These are phyloP conservation scores for Phlebiopsis flavidoalba DNA, from an alignment of 768 basidiomycete genomes.

Conservation along the genomic window DNA sequence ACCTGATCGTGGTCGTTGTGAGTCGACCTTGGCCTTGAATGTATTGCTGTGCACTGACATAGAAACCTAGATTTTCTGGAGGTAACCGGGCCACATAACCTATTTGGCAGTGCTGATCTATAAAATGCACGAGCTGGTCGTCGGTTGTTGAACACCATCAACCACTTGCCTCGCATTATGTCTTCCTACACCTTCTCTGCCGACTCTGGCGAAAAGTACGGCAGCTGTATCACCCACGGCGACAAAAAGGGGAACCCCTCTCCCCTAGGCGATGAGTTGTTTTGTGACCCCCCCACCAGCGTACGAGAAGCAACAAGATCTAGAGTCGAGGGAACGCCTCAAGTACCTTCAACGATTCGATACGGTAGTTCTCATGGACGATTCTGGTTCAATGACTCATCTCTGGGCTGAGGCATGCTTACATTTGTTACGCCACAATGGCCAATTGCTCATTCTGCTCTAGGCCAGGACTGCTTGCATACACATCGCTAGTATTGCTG, in stretches of 20 bases:
- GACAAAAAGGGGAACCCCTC: not conserved
- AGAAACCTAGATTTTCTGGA: not conserved
- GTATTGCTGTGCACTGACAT: not conserved
- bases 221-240: no score
- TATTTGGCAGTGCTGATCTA: no score
- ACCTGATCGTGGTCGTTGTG: not conserved
- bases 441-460: no score
- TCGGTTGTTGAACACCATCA: no score
- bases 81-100: no score
- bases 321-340: constrained; percentile 18
- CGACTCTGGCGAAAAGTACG: no score
- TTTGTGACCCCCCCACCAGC: not conserved
- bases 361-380: constrained; percentile 56
- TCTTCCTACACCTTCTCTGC: no score
- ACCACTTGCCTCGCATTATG: no score
- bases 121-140: no score
- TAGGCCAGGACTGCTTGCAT: constrained; percentile 23
- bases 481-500: constrained; percentile 44
- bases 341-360: constrained; percentile 42
- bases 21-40: not conserved
- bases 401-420: constrained; percentile 46
- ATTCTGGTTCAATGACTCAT: constrained; percentile 53
- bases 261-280: not conserved
- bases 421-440: not conserved
- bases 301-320: not conserved